These are phyloP conservation scores for Suillus americanus DNA, from an alignment of 768 basidiomycete genomes.

Conservation along the genomic window DNA sequence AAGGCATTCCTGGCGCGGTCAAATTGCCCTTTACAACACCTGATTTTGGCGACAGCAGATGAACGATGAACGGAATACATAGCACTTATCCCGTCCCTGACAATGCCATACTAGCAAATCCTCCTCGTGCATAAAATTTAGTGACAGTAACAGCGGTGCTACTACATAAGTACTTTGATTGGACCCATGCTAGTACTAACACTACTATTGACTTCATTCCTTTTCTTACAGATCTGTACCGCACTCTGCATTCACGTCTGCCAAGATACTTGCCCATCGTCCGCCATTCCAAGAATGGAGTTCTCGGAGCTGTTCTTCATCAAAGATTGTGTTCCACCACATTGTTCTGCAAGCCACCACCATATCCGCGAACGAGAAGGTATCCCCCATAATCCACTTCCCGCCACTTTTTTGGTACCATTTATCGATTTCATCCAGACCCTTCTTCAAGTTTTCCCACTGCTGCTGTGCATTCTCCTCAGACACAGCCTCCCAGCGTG, in stretches of 20 bases:
- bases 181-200: neutral
- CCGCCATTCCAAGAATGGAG: slow-evolving; percentile 9
- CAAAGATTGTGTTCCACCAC: slow-evolving; percentile 6
- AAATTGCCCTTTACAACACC: no score
- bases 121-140: no score
- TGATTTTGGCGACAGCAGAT: no score
- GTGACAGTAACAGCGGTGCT: no score
- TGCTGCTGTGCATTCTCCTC: neutral
- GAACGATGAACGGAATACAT: no score
- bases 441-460: slow-evolving; percentile 5
- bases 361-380: slow-evolving; percentile 8
- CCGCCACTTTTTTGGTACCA: slow-evolving; percentile 7
- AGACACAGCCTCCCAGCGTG: neutral
- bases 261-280: neutral
- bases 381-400: slow-evolving; percentile 8
- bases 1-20: no score
- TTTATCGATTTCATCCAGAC: slow-evolving; percentile 4
- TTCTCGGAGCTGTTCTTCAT: slow-evolving; percentile 4
- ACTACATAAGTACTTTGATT: no score
- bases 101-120: no score
- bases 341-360: slow-evolving; percentile 3
- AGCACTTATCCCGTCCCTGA: no score
- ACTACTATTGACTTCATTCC: neutral
- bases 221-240: neutral
- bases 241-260: slow-evolving; percentile 2